Evolutionary conservation across 176 grass and related monocot genomes (phyloP).

Genomic region (Rhynchospora pubera): DNA sequence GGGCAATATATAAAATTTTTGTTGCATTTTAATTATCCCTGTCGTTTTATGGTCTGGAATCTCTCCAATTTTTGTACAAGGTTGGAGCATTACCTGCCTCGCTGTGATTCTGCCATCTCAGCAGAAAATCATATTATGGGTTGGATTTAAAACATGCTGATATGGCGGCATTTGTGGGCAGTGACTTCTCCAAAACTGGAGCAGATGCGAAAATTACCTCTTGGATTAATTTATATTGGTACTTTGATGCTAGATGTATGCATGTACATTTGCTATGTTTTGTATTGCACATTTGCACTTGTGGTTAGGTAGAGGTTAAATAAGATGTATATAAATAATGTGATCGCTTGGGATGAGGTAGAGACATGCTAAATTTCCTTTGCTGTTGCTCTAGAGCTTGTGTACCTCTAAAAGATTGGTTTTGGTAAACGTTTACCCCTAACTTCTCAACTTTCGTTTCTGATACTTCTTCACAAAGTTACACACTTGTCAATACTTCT

Average conservation of each 20-base stretch:
- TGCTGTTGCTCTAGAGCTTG: neutral
- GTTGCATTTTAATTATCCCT: neutral
- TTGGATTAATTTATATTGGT: neutral
- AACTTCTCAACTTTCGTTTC: too few species aligned
- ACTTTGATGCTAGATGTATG: neutral
- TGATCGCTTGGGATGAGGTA: neutral
- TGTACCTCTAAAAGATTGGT: neutral
- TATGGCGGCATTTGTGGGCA: neutral
- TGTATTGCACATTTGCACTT: neutral
- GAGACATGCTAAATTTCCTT: neutral
- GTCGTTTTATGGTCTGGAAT: neutral
- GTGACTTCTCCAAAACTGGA: neutral
- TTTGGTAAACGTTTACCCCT: too few species aligned
- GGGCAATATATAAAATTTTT: neutral
- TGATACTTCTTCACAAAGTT: too few species aligned
- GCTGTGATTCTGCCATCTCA: neutral
- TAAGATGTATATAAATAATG: neutral
- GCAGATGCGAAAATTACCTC: neutral
- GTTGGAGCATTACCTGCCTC: neutral
- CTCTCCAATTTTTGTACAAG: slow-evolving; percentile 11
- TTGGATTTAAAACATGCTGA: neutral
- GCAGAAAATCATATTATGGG: neutral
- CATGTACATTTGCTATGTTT: neutral
- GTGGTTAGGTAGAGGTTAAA: neutral
- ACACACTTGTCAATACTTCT: too few species aligned